A percentile compares a stretch with the other conserved stretches of the same genome.
These are phyloP conservation scores for Pythium coloratum DNA, from an alignment of 352 stramenopile species.

Conservation along the genomic window DNA sequence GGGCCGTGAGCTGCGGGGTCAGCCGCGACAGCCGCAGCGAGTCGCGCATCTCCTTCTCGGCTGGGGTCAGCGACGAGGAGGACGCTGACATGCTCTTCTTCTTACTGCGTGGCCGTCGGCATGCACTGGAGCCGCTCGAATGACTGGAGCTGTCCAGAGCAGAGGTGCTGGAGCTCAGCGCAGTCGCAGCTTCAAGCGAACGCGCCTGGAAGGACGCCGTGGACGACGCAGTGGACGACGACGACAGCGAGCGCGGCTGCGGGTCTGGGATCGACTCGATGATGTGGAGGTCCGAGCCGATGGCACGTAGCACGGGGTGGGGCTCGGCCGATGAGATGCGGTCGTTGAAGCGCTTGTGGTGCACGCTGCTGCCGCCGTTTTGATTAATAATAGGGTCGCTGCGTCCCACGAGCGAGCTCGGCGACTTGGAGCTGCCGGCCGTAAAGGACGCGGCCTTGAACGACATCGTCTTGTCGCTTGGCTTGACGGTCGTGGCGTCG, in stretches of 20 bases:
- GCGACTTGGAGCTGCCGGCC: neutral
- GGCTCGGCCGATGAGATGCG: constrained; percentile 24
- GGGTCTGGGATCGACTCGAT: constrained; percentile 17
- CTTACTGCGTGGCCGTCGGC: constrained; percentile 21
- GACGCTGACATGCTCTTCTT: constrained; percentile 28
- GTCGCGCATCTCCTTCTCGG: constrained; percentile 46
- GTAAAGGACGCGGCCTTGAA: neutral
- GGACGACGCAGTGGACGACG: constrained; percentile 25
- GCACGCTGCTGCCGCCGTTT: neutral
- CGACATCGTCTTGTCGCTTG: constrained; percentile 10
- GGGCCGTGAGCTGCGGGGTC: constrained; percentile 58
- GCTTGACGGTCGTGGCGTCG: neutral
- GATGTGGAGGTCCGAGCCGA: constrained; percentile 24
- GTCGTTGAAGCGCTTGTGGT: constrained; percentile 18
- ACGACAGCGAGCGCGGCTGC: constrained; percentile 23
- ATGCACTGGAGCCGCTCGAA: neutral
- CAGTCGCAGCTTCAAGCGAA: constrained; percentile 17
- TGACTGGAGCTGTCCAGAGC: neutral
- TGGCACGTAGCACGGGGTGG: constrained; percentile 23
- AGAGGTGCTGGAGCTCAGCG: neutral
- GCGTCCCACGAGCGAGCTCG: neutral
- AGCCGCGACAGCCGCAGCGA: constrained; percentile 59
- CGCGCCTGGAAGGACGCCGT: constrained; percentile 21
- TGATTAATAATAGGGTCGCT: constrained; percentile 6
- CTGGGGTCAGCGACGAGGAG: constrained; percentile 27